These are phyloP conservation scores for Bathelium albidoporum DNA, from an alignment of 495 filamentous ascomycete genomes.

Conservation along the genomic window DNA sequence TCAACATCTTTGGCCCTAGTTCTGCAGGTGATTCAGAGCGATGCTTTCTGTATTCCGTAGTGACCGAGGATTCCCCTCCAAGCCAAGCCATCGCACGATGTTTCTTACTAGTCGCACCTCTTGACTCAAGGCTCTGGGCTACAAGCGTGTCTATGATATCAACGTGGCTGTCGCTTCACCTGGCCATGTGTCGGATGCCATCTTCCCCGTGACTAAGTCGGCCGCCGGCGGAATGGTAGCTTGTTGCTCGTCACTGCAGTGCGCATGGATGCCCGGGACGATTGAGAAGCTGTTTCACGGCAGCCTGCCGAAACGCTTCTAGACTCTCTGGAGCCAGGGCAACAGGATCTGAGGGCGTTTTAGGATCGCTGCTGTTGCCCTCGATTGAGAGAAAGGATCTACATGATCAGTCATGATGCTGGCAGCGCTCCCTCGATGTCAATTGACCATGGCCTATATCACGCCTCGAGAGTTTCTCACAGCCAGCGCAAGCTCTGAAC, in stretches of 20 bases:
- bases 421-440: neutral
- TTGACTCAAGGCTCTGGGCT: neutral
- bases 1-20: too few species aligned
- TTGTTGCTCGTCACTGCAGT: neutral
- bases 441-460: neutral
- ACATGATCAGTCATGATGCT: neutral
- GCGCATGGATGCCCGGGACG: neutral
- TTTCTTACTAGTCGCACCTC: too few species aligned
- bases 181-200: neutral
- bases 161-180: neutral
- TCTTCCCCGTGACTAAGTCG: neutral
- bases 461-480: neutral
- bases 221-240: neutral
- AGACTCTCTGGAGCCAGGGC: neutral
- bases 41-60: too few species aligned
- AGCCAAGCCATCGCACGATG: too few species aligned
- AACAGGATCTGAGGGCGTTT: neutral
- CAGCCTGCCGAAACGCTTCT: neutral
- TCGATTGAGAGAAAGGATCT: neutral
- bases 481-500: neutral
- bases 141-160: neutral
- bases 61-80: too few species aligned
- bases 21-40: too few species aligned
- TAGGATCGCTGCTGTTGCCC: neutral
- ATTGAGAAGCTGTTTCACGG: neutral